Conservation (phyloP, 2,329 filamentous ascomycete genomes). For the Neurospora sp. region DNA sequence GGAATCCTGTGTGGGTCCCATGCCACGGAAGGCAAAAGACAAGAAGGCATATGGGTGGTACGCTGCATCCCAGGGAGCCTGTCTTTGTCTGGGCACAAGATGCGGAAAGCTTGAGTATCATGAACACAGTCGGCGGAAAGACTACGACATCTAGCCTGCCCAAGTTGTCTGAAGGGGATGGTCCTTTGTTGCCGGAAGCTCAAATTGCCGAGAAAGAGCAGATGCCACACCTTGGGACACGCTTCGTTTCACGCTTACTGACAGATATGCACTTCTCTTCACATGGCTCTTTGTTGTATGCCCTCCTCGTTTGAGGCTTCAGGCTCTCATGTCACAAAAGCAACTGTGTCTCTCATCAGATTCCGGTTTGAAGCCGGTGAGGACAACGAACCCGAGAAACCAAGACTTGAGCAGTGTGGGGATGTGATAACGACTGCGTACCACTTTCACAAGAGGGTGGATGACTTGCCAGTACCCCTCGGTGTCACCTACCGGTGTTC, state of each 20-base stretch:
- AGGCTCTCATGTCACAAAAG: background rate
- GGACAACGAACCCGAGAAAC: background rate
- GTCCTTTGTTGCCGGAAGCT: background rate
- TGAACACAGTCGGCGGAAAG: background rate
- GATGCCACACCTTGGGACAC: background rate
- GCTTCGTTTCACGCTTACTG: background rate
- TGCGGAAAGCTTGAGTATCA: background rate
- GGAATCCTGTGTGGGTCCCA: background rate
- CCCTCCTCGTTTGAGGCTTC: background rate
- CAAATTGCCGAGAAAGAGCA: background rate
- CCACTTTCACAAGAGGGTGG: background rate
- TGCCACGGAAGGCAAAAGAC: background rate
- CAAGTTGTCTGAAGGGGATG: background rate
- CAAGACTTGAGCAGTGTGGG: background rate
- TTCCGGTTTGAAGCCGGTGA: background rate
- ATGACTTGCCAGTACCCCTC: background rate
- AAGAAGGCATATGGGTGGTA: background rate
- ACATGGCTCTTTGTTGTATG: background rate
- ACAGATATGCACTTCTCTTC: background rate
- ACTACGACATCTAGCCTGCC: background rate
- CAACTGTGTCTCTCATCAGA: background rate
- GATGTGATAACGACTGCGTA: background rate
- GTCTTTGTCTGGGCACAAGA: conserved; percentile 1
- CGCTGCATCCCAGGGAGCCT: background rate
- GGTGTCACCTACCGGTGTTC: background rate